Evolutionary conservation across 1,284 basidiomycete species (phyloP).

Genomic region (Puccinia coronata): DNA sequence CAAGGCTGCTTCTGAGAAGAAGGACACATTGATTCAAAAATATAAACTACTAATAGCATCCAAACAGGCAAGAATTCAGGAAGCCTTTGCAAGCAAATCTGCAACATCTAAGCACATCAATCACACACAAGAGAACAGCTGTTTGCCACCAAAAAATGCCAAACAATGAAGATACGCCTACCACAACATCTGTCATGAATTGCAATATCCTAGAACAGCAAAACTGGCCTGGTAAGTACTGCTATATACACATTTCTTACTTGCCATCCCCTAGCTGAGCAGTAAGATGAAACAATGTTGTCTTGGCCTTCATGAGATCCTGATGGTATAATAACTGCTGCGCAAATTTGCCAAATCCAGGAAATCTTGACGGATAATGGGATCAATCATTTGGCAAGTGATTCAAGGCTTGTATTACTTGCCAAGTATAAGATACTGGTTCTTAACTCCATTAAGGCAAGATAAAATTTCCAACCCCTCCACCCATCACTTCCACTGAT

Average conservation of each 20-base stretch:
- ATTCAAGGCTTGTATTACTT: conserved; percentile 14
- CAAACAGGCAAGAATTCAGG: neutral
- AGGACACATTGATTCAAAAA: neutral
- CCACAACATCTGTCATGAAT: neutral
- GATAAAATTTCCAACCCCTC: neutral
- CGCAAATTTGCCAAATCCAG: neutral
- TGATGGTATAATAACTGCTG: neutral
- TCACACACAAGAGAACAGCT: neutral
- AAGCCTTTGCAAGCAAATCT: neutral
- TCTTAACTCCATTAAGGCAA: neutral
- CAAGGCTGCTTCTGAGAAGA: neutral
- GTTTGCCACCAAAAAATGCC: neutral
- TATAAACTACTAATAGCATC: conserved; percentile 1
- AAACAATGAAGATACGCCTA: neutral
- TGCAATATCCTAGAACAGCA: neutral
- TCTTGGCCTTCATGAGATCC: neutral
- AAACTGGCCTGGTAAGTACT: neutral
- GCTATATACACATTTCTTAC: neutral
- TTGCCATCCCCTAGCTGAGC: no score
- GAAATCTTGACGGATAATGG: neutral
- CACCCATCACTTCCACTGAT: neutral
- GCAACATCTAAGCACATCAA: neutral
- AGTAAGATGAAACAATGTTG: neutral
- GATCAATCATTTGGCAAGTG: neutral
- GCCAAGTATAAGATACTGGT: neutral